Conservation (phyloP, 495 filamentous ascomycete species). For the Podospora bellae-mahoneyi region DNA sequence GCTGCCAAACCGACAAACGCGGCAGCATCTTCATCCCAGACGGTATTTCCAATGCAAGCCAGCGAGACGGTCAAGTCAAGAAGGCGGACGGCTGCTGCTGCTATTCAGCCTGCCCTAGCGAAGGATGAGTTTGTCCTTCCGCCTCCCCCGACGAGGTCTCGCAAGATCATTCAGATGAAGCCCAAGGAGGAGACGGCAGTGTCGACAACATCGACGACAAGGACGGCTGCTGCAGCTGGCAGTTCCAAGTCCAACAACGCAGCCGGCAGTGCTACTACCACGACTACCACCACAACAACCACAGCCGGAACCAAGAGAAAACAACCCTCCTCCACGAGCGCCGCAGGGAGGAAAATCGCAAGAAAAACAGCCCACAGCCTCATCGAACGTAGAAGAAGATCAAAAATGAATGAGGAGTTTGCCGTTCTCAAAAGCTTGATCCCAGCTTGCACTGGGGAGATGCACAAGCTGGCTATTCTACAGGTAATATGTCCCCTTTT, state of each 20-base stretch:
- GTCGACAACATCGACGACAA: conserved; percentile 19
- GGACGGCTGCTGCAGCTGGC: not conserved
- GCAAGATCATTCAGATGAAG: conserved; percentile 99
- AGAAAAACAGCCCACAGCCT: conserved; percentile 94
- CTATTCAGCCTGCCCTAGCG: conserved; percentile 41
- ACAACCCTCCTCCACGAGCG: conserved; percentile 63
- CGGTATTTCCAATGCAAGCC: conserved; percentile 46
- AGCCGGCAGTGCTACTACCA: conserved; percentile 17
- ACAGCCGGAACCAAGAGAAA: conserved; percentile 63
- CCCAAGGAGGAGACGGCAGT: conserved; percentile 48
- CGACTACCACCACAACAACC: conserved; percentile 26
- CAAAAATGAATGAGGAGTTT: conserved; percentile 99
- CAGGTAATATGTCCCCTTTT: conserved; percentile 57
- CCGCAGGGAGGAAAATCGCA: conserved; percentile 85
- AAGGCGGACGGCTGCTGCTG: conserved; percentile 48
- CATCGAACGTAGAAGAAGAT: conserved; percentile 85
- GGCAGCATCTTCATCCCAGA: conserved; percentile 25
- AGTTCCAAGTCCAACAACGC: not conserved
- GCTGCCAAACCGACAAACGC: conserved; percentile 50
- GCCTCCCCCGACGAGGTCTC: conserved; percentile 83
- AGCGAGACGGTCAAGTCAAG: conserved; percentile 56
- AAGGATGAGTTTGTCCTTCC: conserved; percentile 72
- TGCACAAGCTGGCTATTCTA: conserved; percentile 97
- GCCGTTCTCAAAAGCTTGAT: conserved; percentile 91
- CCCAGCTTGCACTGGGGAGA: conserved; percentile 86